Evolutionary conservation across 2,329 filamentous ascomycete species (phyloP).

Genomic region (Ramularia collo-cygni): DNA sequence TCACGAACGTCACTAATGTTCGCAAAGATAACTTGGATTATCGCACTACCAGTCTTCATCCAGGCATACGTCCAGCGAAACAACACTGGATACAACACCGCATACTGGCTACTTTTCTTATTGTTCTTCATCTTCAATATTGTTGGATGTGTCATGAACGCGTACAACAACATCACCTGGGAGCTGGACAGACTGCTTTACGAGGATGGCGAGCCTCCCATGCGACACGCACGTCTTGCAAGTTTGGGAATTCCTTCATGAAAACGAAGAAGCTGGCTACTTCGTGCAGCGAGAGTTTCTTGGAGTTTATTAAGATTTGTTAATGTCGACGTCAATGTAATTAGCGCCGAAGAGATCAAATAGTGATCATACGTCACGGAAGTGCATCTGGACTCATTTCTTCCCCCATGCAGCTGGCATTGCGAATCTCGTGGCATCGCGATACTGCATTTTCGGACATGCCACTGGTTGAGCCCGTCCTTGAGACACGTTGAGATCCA

Average conservation of each 20-base stretch:
- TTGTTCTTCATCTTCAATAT: conserved; percentile 31
- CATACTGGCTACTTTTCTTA: conserved; percentile 31
- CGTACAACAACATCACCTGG: conserved; percentile 26
- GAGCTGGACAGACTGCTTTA: conserved; percentile 10
- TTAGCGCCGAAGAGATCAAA: too few relatives aligned
- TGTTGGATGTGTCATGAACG: conserved; percentile 31
- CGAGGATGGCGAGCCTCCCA: conserved; percentile 25
- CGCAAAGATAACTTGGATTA: conserved; percentile 24
- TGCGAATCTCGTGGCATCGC: too few relatives aligned
- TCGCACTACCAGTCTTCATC: conserved; percentile 27
- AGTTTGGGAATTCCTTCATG: conserved; percentile 24
- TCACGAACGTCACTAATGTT: conserved; percentile 18
- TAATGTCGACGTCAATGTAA: too few relatives aligned
- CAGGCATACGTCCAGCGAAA: conserved; percentile 26
- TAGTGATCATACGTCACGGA: too few relatives aligned
- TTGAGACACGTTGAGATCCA: too few relatives aligned
- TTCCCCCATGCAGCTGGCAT: too few relatives aligned
- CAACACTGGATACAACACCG: conserved; percentile 16
- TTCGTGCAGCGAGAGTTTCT: neutral
- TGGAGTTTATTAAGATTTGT: too few relatives aligned
- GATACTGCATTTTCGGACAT: too few relatives aligned
- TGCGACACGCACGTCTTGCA: conserved; percentile 21
- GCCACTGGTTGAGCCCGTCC: too few relatives aligned
- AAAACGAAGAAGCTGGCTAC: neutral
- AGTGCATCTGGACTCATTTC: too few relatives aligned